These are phyloP conservation scores for Plasmodium sp. DNA, from an alignment of 169 alveolate species.

Conservation along the genomic window DNA sequence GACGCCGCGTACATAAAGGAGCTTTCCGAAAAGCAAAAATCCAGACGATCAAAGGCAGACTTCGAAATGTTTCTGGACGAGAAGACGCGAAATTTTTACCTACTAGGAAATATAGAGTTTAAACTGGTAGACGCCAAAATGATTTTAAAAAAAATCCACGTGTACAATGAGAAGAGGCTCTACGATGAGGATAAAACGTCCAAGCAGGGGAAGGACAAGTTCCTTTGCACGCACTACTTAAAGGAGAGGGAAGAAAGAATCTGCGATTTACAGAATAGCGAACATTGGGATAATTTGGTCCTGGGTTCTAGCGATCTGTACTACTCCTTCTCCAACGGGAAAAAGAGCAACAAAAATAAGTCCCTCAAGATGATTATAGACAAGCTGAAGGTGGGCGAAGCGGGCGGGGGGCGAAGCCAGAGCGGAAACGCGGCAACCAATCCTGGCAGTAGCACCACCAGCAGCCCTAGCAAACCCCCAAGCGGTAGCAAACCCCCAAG, in stretches of 20 bases:
- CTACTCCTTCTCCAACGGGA: slow-evolving; percentile 21
- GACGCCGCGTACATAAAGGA: slow-evolving; percentile 12
- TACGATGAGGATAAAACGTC: slow-evolving; percentile 8
- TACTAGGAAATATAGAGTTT: slow-evolving; percentile 42
- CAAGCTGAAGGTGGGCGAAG: slow-evolving; percentile 16
- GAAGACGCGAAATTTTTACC: slow-evolving; percentile 1
- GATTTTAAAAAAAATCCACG: slow-evolving; percentile 30
- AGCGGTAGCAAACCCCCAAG: background rate
- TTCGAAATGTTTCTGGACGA: slow-evolving; percentile 4
- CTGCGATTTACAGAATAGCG: slow-evolving; percentile 18
- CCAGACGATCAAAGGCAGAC: slow-evolving; percentile 17
- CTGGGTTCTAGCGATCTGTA: slow-evolving; percentile 61
- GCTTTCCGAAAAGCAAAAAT: background rate
- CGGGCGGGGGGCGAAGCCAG: background rate
- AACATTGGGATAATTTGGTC: slow-evolving; percentile 57
- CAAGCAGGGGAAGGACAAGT: slow-evolving; percentile 34
- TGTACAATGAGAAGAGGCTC: slow-evolving; percentile 14
- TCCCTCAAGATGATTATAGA: slow-evolving; percentile 23
- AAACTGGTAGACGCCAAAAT: slow-evolving; percentile 40
- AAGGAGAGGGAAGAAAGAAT: slow-evolving; percentile 44
- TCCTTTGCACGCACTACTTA: slow-evolving; percentile 29
- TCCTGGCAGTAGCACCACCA: background rate
- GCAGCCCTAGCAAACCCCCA: background rate
- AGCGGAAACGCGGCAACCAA: background rate
- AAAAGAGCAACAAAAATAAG: slow-evolving; percentile 43